phyloP scores from a whole-genome alignment of 768 basidiomycete species.

The Clitopilus hobsonii region DNA sequence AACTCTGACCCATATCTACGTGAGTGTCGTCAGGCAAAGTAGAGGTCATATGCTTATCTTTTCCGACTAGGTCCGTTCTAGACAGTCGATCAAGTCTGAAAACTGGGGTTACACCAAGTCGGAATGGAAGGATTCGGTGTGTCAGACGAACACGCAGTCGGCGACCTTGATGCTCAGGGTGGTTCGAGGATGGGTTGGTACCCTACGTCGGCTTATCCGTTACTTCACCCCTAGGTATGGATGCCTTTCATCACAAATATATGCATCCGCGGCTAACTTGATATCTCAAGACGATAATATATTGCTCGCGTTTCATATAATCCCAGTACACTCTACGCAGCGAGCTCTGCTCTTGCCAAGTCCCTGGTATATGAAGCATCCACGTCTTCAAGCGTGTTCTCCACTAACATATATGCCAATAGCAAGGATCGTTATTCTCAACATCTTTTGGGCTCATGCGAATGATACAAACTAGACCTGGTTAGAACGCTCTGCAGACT shows the following conservation, averaged over 20 bases:
- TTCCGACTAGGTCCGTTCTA: slow-evolving; percentile 56
- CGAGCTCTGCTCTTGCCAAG: slow-evolving; percentile 58
- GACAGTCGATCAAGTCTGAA: slow-evolving; percentile 69
- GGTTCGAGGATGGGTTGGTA: slow-evolving; percentile 58
- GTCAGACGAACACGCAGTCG: slow-evolving; percentile 41
- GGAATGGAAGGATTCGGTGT: slow-evolving; percentile 26
- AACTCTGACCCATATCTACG: slow-evolving; percentile 55
- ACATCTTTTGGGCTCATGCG: slow-evolving; percentile 34
- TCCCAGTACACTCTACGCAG: slow-evolving; percentile 73
- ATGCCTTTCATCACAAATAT: not conserved
- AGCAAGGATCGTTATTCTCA: slow-evolving; percentile 6
- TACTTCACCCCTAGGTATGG: slow-evolving; percentile 50
- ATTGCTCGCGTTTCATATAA: slow-evolving; percentile 73
- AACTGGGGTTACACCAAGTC: slow-evolving; percentile 61
- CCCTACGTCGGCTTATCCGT: slow-evolving; percentile 58
- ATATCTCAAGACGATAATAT: slow-evolving; percentile 57
- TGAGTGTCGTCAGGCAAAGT: slow-evolving; percentile 25
- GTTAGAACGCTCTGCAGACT: slow-evolving; percentile 73
- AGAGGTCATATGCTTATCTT: not conserved
- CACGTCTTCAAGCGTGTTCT: slow-evolving; percentile 77
- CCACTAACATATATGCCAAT: slow-evolving; percentile 41
- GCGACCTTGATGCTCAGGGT: slow-evolving; percentile 44
- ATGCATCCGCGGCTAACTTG: too few species aligned
- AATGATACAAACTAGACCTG: slow-evolving; percentile 56
- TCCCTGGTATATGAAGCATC: slow-evolving; percentile 85